phyloP scores from a whole-genome alignment of 2,329 filamentous ascomycete species.

The Mycocentrospora acerina region DNA sequence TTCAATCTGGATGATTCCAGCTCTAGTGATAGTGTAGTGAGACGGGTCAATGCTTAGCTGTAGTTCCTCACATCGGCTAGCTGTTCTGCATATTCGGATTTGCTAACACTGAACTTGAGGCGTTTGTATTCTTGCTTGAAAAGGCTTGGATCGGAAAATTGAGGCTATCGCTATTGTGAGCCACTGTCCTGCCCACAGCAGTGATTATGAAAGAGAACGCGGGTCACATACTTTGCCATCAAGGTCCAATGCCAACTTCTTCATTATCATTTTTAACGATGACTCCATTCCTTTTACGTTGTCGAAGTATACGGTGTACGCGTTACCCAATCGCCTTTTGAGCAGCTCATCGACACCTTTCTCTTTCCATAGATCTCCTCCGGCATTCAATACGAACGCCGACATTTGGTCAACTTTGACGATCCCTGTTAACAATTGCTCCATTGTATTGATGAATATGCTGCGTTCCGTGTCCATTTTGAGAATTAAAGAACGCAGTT shows the following conservation, averaged over 20 bases:
- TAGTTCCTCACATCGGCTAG: slow-evolving; percentile 18
- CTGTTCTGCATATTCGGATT: slow-evolving; percentile 23
- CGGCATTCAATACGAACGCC: slow-evolving; percentile 14
- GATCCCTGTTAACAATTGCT: slow-evolving; percentile 22
- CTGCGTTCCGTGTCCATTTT: slow-evolving; percentile 22
- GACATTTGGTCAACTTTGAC: slow-evolving; percentile 19
- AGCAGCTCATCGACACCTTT: slow-evolving; percentile 8
- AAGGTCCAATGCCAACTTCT: slow-evolving; percentile 18
- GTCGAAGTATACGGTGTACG: slow-evolving; percentile 15
- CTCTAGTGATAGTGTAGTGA: slow-evolving; percentile 24
- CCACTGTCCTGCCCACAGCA: not conserved
- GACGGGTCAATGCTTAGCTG: slow-evolving; percentile 20
- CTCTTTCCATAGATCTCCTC: slow-evolving; percentile 15
- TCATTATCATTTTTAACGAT: slow-evolving; percentile 16
- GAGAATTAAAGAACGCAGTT: slow-evolving; percentile 20
- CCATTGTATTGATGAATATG: slow-evolving; percentile 32
- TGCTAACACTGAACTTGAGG: slow-evolving; percentile 26
- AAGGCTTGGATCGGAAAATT: slow-evolving; percentile 17
- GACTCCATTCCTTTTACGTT: slow-evolving; percentile 16
- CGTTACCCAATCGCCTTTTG: slow-evolving; percentile 8
- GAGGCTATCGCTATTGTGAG: slow-evolving; percentile 10
- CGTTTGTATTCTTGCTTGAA: slow-evolving; percentile 31
- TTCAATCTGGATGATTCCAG: slow-evolving; percentile 15
- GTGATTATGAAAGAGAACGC: not conserved
- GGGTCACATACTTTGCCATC: slow-evolving; percentile 23